Conservation (phyloP, 306 rosid genomes). For the Fagus sylvatica region DNA sequence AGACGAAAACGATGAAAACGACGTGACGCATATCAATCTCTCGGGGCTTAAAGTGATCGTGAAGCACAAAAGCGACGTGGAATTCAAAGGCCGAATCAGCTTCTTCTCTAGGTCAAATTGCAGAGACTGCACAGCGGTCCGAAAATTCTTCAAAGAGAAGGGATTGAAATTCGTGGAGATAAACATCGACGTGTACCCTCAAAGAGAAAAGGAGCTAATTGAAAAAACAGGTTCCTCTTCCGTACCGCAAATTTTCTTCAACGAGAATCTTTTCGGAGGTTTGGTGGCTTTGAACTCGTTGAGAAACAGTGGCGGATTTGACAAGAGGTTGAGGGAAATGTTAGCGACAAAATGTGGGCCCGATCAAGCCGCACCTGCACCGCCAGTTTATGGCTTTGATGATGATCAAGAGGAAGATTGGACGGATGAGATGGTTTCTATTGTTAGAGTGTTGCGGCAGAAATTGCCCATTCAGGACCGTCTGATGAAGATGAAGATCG, state of each 20-base stretch:
- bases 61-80: constrained; percentile 34
- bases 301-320: constrained; percentile 78
- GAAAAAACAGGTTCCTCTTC: constrained; percentile 57
- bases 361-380: constrained; percentile 52
- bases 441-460: constrained; percentile 59
- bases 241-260: constrained; percentile 92
- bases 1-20: neutral
- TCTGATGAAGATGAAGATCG: constrained; percentile 69
- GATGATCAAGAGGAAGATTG: constrained; percentile 43
- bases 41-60: constrained; percentile 69
- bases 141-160: constrained; percentile 61
- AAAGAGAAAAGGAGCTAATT: constrained; percentile 66
- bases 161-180: constrained; percentile 71
- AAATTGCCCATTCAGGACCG: constrained; percentile 78
- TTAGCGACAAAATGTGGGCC: constrained; percentile 40
- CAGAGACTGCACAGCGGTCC: constrained; percentile 85
- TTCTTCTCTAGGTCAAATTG: constrained; percentile 86
- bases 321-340: constrained; percentile 58
- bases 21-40: constrained; percentile 64
- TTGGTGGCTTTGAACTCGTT: constrained; percentile 82
- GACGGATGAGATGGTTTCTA: constrained; percentile 52
- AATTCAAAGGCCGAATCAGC: constrained; percentile 67
- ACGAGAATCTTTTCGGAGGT: constrained; percentile 85
- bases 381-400: constrained; percentile 72
- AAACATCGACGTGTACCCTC: constrained; percentile 77